Conservation (phyloP, 768 basidiomycete species). For the Pholiota molesta region DNA sequence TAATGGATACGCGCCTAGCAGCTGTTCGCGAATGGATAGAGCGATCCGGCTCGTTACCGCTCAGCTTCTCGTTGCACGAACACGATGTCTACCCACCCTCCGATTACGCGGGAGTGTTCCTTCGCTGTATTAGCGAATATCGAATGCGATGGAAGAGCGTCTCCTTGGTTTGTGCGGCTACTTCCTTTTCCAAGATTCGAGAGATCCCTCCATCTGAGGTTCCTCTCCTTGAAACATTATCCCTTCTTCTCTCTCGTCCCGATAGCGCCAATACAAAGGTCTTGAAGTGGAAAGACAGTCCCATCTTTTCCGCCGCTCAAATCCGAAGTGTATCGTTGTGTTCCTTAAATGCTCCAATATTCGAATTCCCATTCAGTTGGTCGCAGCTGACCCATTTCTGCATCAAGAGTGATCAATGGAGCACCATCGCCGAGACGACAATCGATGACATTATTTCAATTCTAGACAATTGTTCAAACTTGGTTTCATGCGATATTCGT, state of each 20-base stretch:
- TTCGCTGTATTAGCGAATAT: neutral
- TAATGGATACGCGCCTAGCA: neutral
- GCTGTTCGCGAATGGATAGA: slow-evolving; percentile 1
- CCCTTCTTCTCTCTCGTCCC: neutral
- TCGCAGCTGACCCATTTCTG: slow-evolving; percentile 1
- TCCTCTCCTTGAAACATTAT: neutral
- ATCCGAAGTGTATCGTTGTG: neutral
- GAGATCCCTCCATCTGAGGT: neutral
- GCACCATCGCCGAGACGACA: neutral
- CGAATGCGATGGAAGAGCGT: slow-evolving; percentile 1
- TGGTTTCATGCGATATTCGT: slow-evolving; percentile 2
- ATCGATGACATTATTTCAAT: neutral
- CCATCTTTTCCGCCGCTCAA: neutral
- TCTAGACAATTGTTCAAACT: neutral
- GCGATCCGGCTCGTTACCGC: neutral
- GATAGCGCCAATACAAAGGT: neutral
- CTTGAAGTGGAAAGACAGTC: neutral
- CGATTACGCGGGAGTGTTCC: neutral
- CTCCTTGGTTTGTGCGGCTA: neutral
- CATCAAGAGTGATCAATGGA: neutral
- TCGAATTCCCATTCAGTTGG: slow-evolving; percentile 3
- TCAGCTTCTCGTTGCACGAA: slow-evolving; percentile 4
- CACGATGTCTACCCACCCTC: slow-evolving; percentile 6
- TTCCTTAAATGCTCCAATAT: neutral
- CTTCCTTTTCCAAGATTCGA: neutral